These are phyloP conservation scores for Zygosaccharomyces pseudobailii DNA, from an alignment of 1,139 yeast species.

Conservation along the genomic window DNA sequence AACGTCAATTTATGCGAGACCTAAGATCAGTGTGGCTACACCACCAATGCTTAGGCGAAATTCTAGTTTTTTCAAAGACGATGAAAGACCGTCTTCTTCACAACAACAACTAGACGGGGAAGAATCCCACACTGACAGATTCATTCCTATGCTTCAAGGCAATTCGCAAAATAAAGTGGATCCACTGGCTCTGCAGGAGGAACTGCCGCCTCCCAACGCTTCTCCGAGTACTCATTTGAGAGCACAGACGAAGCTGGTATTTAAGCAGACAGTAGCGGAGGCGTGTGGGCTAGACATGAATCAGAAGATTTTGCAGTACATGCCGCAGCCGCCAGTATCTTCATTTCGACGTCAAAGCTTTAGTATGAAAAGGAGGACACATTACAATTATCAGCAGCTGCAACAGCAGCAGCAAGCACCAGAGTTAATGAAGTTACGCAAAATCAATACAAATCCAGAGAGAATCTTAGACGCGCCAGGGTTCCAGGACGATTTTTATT, in stretches of 20 bases:
- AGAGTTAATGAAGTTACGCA: conserved; percentile 45
- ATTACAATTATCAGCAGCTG: conserved; percentile 24
- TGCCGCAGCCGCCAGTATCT: conserved; percentile 73
- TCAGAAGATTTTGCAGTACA: conserved; percentile 79
- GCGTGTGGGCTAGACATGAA: conserved; percentile 90
- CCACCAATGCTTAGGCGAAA: conserved; percentile 32
- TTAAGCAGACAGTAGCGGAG: conserved; percentile 84
- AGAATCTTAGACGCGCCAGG: conserved; percentile 97
- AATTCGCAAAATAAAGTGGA: conserved; percentile 36
- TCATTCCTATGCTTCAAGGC: conserved; percentile 48
- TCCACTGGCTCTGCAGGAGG: conserved; percentile 23
- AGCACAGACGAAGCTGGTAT: conserved; percentile 65
- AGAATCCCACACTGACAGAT: conserved; percentile 39
- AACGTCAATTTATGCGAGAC: conserved; percentile 17
- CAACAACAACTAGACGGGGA: conserved; percentile 7
- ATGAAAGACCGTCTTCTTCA: conserved; percentile 11
- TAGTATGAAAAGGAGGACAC: conserved; percentile 29
- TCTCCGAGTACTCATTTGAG: conserved; percentile 53
- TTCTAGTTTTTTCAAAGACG: conserved; percentile 32
- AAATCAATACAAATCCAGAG: conserved; percentile 84
- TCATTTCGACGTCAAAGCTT: conserved; percentile 29
- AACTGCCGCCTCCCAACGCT: conserved; percentile 42
- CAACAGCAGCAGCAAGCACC: conserved; percentile 8
- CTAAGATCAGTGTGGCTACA: conserved; percentile 19
- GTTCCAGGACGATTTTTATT: conserved; percentile 83